Base-by-base conservation (phyloP, 2,329 filamentous ascomycete species). In the Penicillium hesseltinei region DNA sequence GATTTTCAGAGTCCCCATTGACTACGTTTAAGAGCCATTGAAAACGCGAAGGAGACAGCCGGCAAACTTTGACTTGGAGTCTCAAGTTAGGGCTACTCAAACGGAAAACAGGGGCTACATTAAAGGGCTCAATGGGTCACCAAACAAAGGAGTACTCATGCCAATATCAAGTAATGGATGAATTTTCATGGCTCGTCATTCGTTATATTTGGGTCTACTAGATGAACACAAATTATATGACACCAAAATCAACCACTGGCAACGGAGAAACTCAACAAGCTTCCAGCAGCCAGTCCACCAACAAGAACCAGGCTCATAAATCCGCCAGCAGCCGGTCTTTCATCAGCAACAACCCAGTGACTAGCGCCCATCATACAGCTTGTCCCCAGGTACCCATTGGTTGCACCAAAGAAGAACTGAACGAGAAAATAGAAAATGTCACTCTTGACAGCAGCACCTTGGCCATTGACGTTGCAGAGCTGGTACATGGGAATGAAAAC, bases 291-390 rank as follows among this genome's bases (percentile, higher is more conserved):
- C 75, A 97, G 76, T 0, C 94, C 94, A 5, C 84, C 85, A 19
- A 97, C 90, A n/a, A 97, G 83, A 73, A 88, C 91, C 62, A 97
- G 74, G 4, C 90, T 89, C 94, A 99, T 97, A 73, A 97, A 97
- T 1, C 89, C 91, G 46, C 93, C 94, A 0, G 92, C 88, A 6
- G 91, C 92, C 77, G 96, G 92, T 35, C 89, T 82, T 78, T 99
- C 93, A 10, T 88, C 86, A 2, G 88, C 84, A 4, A 88, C 87
- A 1, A 97, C 92, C 84, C 87, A 93, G 64, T 90, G 86, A 0
- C 84, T 85, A 0, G 92, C 88, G 1, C 89, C 89, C 85, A 97
- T 96, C 92, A 99, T 97, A 73, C 89, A 91, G 65, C 84, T 89
- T 56, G 89, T 91, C 31, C 90, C 89, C 15, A 99, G 75, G 81